Conservation (phyloP, 176 grass and related monocot species). For the Pontederia paniculata region DNA sequence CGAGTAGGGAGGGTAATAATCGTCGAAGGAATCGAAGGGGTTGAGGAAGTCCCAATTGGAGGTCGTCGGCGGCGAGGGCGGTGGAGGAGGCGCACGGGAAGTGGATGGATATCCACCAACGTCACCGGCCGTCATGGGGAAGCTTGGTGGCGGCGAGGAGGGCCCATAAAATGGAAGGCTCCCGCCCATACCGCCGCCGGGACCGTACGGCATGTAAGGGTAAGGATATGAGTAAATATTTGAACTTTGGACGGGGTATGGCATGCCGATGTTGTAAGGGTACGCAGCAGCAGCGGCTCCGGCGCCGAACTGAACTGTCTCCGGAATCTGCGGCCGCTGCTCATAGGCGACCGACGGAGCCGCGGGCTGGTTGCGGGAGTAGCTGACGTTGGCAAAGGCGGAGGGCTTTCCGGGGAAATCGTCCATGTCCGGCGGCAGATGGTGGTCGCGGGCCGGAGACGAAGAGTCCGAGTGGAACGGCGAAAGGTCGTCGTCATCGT, state of each 20-base stretch:
- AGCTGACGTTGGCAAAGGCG: slow-evolving; percentile 17
- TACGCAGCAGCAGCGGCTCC: not conserved
- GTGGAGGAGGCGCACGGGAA: slow-evolving; percentile 3
- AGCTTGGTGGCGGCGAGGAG: slow-evolving; percentile 15
- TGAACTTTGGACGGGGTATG: slow-evolving; percentile 10
- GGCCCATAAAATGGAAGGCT: slow-evolving; percentile 16
- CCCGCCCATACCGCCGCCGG: not conserved
- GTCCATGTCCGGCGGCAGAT: not conserved
- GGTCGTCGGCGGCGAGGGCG: slow-evolving; percentile 58
- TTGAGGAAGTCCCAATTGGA: slow-evolving; percentile 95
- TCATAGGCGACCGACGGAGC: slow-evolving; percentile 16
- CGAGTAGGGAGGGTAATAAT: slow-evolving; percentile 60
- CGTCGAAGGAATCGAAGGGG: slow-evolving; percentile 70
- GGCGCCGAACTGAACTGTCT: slow-evolving; percentile 2
- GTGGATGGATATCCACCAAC: not conserved
- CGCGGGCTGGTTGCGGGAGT: slow-evolving; percentile 21
- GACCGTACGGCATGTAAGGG: slow-evolving; percentile 18
- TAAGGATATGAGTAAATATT: slow-evolving; percentile 24
- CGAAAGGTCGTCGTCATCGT: not conserved
- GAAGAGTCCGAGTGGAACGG: slow-evolving; percentile 2
- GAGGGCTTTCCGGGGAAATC: slow-evolving; percentile 2
- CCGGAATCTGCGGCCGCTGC: slow-evolving; percentile 8
- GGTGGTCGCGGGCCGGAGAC: slow-evolving; percentile 8
- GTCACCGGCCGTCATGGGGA: not conserved
- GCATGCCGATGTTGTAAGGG: slow-evolving; percentile 5